A percentile compares a stretch with the other conserved stretches of the same genome.
phyloP scores from a whole-genome alignment of 2,329 filamentous ascomycete genomes.

The Microdochium bolleyi region DNA sequence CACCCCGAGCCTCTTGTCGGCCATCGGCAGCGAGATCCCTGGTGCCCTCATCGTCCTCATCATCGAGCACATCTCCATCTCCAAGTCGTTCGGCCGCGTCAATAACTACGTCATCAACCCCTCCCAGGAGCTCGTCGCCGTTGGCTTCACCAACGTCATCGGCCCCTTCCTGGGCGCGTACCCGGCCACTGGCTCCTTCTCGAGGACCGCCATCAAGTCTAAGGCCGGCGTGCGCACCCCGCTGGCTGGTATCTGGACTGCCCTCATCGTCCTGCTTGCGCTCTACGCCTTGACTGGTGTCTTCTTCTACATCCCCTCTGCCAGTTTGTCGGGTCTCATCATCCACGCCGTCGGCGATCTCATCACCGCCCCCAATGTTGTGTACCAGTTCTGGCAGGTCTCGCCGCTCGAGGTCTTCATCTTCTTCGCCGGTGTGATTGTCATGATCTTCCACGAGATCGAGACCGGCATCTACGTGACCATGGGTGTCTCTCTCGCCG shows the following conservation, averaged over 20 bases:
- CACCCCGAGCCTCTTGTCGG: conserved; percentile 49
- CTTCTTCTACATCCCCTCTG: conserved; percentile 82
- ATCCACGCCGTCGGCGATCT: conserved; percentile 86
- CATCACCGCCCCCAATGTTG: conserved; percentile 72
- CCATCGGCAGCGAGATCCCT: conserved; percentile 63
- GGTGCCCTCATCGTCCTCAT: conserved; percentile 87
- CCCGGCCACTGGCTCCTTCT: conserved; percentile 84
- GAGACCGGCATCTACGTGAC: conserved; percentile 84
- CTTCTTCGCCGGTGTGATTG: conserved; percentile 78
- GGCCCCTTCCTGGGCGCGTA: conserved; percentile 79
- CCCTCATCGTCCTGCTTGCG: conserved; percentile 71
- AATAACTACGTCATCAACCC: conserved; percentile 97
- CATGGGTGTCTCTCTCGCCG: conserved; percentile 58
- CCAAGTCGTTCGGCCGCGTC: conserved; percentile 90
- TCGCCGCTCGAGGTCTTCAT: conserved; percentile 76
- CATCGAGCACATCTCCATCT: conserved; percentile 95
- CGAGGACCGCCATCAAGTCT: conserved; percentile 86
- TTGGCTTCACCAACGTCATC: conserved; percentile 82
- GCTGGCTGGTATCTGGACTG: conserved; percentile 79
- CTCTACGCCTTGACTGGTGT: conserved; percentile 76
- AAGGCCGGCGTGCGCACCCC: conserved; percentile 86
- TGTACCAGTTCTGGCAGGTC: conserved; percentile 85
- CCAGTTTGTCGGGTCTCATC: conserved; percentile 72
- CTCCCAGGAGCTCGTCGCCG: conserved; percentile 91
- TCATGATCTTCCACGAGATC: conserved; percentile 74